Conservation (phyloP, 2,329 filamentous ascomycete genomes). For the Coniochaeta prunicola region DNA sequence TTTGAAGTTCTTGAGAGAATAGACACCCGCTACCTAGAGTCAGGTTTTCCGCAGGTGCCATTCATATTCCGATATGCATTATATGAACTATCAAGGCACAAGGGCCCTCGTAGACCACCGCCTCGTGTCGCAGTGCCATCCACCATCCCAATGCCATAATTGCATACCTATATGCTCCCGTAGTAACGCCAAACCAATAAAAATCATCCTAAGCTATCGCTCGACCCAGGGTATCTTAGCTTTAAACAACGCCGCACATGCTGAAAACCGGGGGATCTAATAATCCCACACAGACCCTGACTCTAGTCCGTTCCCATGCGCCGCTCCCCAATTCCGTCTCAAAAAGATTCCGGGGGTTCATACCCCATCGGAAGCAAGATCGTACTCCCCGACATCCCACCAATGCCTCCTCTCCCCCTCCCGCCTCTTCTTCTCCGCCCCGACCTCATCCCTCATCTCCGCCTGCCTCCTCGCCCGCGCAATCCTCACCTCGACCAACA, state of each 20-base stretch:
- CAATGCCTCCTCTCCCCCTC: slow-evolving; percentile 14
- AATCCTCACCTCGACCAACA: slow-evolving; percentile 40
- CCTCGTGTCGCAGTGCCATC: neutral
- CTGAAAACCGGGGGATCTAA: neutral
- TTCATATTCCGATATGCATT: too few species aligned
- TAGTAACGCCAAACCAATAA: neutral
- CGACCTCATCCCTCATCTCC: slow-evolving; percentile 32
- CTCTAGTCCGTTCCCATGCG: slow-evolving; percentile 1
- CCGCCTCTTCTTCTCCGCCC: slow-evolving; percentile 8
- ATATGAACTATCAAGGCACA: too few species aligned
- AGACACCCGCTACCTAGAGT: too few species aligned
- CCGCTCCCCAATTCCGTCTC: slow-evolving; percentile 2
- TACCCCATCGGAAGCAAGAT: slow-evolving; percentile 6
- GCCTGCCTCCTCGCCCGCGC: slow-evolving; percentile 40
- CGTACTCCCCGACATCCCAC: slow-evolving; percentile 28
- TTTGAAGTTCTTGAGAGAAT: slow-evolving; percentile 64
- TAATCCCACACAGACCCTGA: neutral
- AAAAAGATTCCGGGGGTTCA: too few species aligned
- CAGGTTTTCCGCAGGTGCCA: too few species aligned
- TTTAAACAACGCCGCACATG: neutral
- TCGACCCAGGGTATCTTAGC: neutral
- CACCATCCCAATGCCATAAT: neutral
- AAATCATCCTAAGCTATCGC: neutral
- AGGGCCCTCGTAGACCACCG: too few species aligned
- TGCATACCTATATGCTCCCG: neutral